Conservation (phyloP, 2,329 filamentous ascomycete genomes). For the Fusarium irregulare region DNA sequence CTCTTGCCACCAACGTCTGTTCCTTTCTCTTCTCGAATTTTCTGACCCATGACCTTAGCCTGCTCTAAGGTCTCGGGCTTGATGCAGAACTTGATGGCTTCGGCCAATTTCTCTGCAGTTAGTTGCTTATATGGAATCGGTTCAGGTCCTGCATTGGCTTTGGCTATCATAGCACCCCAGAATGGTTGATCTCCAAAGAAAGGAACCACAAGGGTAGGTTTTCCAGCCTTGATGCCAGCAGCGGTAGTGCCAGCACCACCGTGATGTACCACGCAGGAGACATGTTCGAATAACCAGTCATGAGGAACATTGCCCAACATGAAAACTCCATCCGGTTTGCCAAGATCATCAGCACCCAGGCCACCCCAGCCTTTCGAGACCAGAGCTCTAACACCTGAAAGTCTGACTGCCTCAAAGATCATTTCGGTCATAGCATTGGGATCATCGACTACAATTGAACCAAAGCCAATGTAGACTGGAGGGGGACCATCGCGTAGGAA, state of each 20-base stretch:
- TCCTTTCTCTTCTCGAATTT: constrained; percentile 75
- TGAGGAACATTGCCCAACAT: constrained; percentile 89
- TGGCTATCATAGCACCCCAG: constrained; percentile 81
- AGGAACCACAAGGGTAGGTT: constrained; percentile 84
- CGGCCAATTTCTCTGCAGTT: constrained; percentile 72
- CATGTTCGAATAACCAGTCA: constrained; percentile 87
- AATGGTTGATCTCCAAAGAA: constrained; percentile 91
- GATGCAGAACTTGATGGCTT: constrained; percentile 70
- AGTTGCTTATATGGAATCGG: constrained; percentile 77
- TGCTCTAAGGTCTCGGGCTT: constrained; percentile 68
- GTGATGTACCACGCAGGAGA: constrained; percentile 86
- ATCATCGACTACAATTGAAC: constrained; percentile 84
- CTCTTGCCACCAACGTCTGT: constrained; percentile 71
- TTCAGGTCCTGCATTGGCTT: constrained; percentile 76
- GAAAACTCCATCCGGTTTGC: constrained; percentile 79
- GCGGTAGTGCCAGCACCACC: constrained; percentile 90
- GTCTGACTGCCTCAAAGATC: constrained; percentile 77
- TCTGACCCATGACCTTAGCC: constrained; percentile 68
- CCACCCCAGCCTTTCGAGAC: constrained; percentile 92
- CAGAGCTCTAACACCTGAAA: constrained; percentile 77
- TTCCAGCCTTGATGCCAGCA: constrained; percentile 82
- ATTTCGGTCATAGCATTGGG: constrained; percentile 75
- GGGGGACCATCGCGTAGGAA: constrained; percentile 77
- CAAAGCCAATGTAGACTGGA: constrained; percentile 86
- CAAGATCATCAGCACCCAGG: constrained; percentile 76